Evolutionary conservation across 208 protist species (phyloP), one percentile per base, ranked within the genome.

Genomic region (Acanthamoeba triangularis): DNA sequence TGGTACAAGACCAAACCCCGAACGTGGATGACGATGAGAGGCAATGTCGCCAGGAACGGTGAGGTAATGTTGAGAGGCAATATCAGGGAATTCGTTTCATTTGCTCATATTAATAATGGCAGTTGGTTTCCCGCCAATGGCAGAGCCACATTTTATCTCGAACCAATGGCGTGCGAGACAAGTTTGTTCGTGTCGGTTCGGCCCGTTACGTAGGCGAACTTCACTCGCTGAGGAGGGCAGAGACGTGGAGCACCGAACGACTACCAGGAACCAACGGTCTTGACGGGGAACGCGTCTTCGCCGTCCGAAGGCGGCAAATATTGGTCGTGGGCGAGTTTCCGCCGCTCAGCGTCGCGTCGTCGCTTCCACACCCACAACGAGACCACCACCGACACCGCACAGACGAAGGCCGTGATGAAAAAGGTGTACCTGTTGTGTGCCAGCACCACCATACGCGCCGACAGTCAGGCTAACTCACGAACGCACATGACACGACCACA

Each of bases 341-440:
- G 35, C 28, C 44, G 37, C 76, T 44, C 13, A 11, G 76, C 76
- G 41, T 44, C 20, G 0, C 41, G 0, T 84, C 76, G 76, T 30
- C 76, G 41, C 44, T 16, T 13, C 76, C 76, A 84, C 23, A 84
- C 33, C 76, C 76, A 84, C 76, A 84, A 14, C 13, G 76, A 84
- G 11, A 56, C 44, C 76, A 84, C 23, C 20, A 84, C 18, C 76
- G 76, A 16, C 0, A 84, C 41, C 20, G 13, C 76, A 30, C 41
- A 84, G 41, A 84, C 13, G 41, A 84, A 84, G 41, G 76, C 41
- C 44, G 76, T 84, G 33, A 84, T 84, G 44, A 84, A 84, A 0
- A 84, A 84, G 16, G 76, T 84, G 41, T 80, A 80, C 44, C 72
- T 80, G 2, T 25, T 25, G 35, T 80, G 10, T 80, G 35, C 72